Conservation (phyloP, 2,329 filamentous ascomycete species). For the Diatrype stigma region DNA sequence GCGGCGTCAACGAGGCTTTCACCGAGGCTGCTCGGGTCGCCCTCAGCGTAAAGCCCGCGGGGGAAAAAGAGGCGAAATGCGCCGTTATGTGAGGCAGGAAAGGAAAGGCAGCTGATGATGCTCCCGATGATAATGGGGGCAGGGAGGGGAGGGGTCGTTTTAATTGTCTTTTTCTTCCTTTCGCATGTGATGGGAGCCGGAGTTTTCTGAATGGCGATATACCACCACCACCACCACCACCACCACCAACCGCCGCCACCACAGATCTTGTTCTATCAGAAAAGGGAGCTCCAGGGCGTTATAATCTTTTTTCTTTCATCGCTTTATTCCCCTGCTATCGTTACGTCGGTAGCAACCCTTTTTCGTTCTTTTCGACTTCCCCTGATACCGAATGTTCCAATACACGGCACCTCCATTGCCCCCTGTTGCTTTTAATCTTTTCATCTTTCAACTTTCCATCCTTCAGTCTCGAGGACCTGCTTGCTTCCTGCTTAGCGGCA, state of each 20-base stretch:
- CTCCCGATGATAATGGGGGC: not conserved
- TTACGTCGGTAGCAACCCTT: not conserved
- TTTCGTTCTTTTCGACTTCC: not conserved
- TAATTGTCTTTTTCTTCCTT: not conserved
- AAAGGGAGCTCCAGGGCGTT: not conserved
- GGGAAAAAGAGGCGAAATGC: slow-evolving; percentile 56
- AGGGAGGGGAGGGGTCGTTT: not conserved
- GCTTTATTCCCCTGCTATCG: not conserved
- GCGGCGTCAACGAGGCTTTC: slow-evolving; percentile 97
- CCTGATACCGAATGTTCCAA: not conserved
- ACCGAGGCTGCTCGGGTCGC: slow-evolving; percentile 96
- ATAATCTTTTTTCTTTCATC: not conserved
- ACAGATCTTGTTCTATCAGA: not conserved
- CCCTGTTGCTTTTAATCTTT: not conserved
- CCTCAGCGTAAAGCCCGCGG: slow-evolving; percentile 65
- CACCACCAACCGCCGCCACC: too few relatives aligned
- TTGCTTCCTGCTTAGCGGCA: not conserved
- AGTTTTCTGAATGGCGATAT: not conserved
- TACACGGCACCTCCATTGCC: not conserved
- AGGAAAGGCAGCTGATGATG: not conserved
- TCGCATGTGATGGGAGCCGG: not conserved
- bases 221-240: not conserved
- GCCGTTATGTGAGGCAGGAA: slow-evolving; percentile 52
- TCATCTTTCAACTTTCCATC: not conserved
- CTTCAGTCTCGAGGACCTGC: not conserved